phyloP scores from a whole-genome alignment of 1,139 yeast species.

The Geotrichum klebahnii region DNA sequence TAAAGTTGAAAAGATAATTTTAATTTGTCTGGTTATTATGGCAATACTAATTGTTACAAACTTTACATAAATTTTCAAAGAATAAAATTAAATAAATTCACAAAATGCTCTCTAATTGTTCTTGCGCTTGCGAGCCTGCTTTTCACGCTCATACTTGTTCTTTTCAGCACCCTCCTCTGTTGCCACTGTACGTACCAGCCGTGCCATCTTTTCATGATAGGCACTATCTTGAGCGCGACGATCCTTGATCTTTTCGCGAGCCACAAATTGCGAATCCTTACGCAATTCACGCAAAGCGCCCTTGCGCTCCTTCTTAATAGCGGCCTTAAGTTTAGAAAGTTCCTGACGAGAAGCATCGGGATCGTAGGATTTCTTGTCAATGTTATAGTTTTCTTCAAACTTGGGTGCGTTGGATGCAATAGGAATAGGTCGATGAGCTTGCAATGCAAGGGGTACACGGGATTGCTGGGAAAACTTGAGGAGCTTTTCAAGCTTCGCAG shows the following conservation, averaged over 20 bases:
- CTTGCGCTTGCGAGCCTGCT: constrained; percentile 57
- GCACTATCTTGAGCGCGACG: constrained; percentile 70
- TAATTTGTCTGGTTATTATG: too few relatives aligned
- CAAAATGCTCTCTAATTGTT: constrained; percentile 24
- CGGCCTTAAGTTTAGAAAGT: constrained; percentile 71
- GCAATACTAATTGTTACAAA: too few relatives aligned
- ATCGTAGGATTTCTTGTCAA: constrained; percentile 90
- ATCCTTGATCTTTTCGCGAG: constrained; percentile 76
- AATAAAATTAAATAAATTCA: not conserved
- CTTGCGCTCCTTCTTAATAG: constrained; percentile 88
- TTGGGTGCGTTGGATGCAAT: constrained; percentile 84
- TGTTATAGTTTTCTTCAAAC: constrained; percentile 93
- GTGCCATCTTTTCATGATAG: constrained; percentile 87
- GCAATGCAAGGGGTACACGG: constrained; percentile 74
- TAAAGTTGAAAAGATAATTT: too few relatives aligned
- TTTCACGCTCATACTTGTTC: constrained; percentile 85
- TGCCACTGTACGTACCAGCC: constrained; percentile 76
- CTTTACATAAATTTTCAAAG: not conserved
- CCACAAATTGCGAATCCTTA: constrained; percentile 79
- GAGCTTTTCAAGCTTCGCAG: constrained; percentile 47
- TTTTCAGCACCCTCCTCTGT: constrained; percentile 93
- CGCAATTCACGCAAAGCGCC: constrained; percentile 84
- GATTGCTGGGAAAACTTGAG: constrained; percentile 49
- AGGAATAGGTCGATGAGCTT: constrained; percentile 79
- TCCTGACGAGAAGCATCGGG: constrained; percentile 78